Evolutionary conservation across 352 stramenopile genomes (phyloP), one percentile per base, ranked within the genome.

Genomic region (Peronospora tabacina): DNA sequence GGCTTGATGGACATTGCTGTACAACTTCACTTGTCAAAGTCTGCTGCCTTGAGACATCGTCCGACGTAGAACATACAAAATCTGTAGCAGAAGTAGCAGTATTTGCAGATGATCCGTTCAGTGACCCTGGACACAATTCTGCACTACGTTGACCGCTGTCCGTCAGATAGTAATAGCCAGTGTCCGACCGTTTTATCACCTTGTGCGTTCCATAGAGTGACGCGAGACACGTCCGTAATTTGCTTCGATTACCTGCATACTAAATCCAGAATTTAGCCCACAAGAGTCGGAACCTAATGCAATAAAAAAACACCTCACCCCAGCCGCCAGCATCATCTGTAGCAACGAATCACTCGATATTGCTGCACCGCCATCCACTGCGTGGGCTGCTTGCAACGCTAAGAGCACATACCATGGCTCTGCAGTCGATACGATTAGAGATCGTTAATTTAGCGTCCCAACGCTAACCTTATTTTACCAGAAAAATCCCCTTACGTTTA

Each of bases 351-450:
- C 58, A 22, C 67, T 49, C 3, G 75, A 12, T 24, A 91, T 42
- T 2, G 77, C 71, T 4, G 30, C 39, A 2, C 48, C 34, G 33
- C 75, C 66, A 19, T 59, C 51, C 15, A 55, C 61, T 5, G 82
- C 82, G 2, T 52, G 41, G 13, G 56, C 52, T 10, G 73, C 47
- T 26, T 65, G 46, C n/a, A 93, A 62, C 15, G 38, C 74, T 24
- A 81, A 33, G 28, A 93, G 51, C 39, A 90, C 69, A 20, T 74
- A 88, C 82, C 82, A 93, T 22, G 82, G 79, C 53, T 90, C 82
- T 93, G 44, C 9, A 36, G 13, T 38, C n/a, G n/a, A 26, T 33
- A 26, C 22, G 22, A 26, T 26, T 26, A 26, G 22, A 26, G 5
- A 26, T 5, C 22, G 5, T 5, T 26, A 26, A 26, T 26, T 26